These are phyloP conservation scores for Pythium sp. DNA, from an alignment of 352 stramenopile species.

Conservation along the genomic window DNA sequence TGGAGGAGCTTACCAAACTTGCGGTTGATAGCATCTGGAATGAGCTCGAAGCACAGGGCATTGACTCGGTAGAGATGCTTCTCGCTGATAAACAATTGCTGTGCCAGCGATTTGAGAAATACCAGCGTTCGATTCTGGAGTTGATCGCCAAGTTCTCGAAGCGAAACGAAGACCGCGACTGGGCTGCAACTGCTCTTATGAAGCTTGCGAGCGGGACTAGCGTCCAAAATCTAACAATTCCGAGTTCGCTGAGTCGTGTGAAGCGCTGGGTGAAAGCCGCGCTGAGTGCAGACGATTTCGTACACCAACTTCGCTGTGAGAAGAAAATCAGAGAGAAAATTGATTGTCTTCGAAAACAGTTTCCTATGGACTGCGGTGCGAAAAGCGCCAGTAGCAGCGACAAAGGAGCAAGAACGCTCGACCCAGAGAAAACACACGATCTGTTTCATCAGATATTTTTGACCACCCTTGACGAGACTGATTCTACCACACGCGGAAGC, in stretches of 20 bases:
- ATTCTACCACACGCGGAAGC: neutral
- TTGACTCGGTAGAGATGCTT: constrained; percentile 22
- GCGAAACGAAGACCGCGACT: constrained; percentile 26
- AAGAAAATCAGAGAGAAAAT: constrained; percentile 29
- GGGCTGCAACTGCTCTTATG: constrained; percentile 22
- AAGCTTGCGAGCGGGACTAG: neutral
- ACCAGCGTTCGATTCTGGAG: constrained; percentile 29
- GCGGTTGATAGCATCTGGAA: constrained; percentile 26
- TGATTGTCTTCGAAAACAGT: constrained; percentile 23
- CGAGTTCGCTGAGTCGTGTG: constrained; percentile 21
- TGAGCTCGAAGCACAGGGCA: constrained; percentile 26
- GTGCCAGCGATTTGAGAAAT: constrained; percentile 24
- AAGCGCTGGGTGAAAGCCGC: constrained; percentile 29
- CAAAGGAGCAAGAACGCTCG: constrained; percentile 1
- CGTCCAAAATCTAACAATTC: neutral
- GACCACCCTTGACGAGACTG: neutral
- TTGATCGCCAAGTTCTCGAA: constrained; percentile 27
- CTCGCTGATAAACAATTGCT: constrained; percentile 19
- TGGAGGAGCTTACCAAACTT: constrained; percentile 22
- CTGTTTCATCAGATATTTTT: constrained; percentile 5
- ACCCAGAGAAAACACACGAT: constrained; percentile 2
- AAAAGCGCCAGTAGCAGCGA: neutral
- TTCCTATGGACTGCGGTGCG: neutral
- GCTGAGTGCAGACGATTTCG: constrained; percentile 28
- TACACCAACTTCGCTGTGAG: constrained; percentile 24